Conservation (phyloP, 75 land plant genomes). For the Larix kaempferi region DNA sequence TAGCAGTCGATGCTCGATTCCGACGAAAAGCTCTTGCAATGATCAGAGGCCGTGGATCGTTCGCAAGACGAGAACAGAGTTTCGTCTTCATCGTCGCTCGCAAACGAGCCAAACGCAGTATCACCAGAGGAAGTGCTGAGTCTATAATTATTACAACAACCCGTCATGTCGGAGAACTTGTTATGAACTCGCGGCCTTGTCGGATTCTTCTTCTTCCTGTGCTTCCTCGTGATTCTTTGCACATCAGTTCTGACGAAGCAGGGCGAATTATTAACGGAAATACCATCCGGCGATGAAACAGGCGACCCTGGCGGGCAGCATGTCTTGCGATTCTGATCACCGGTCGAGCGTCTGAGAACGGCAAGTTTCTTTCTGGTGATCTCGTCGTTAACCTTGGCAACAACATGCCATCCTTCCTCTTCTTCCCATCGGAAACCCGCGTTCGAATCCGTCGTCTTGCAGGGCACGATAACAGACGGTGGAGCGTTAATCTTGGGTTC, state of each 20-base stretch:
- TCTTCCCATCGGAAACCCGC: constrained; percentile 24
- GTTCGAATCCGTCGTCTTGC: neutral
- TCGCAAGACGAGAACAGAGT: neutral
- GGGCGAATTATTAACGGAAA: neutral
- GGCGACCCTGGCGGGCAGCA: constrained; percentile 11
- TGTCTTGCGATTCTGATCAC: constrained; percentile 2
- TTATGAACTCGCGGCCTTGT: too few relatives aligned
- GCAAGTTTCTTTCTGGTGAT: constrained; percentile 15
- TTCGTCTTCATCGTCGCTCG: constrained; percentile 2
- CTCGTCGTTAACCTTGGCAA: constrained; percentile 20
- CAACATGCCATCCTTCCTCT: constrained; percentile 46
- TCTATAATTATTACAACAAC: neutral
- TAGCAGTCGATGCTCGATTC: constrained; percentile 9
- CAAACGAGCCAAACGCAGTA: constrained; percentile 2
- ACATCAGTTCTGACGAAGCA: constrained; percentile 4
- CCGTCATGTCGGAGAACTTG: neutral
- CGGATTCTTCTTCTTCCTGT: constrained; percentile 7
- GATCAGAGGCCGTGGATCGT: constrained; percentile 1
- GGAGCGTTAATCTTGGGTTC: neutral
- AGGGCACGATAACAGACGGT: too few relatives aligned
- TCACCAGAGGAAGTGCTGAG: constrained; percentile 4
- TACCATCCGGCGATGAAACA: neutral
- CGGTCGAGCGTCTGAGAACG: constrained; percentile 8
- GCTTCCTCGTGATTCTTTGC: constrained; percentile 12
- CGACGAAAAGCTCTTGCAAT: constrained; percentile 4